Evolutionary conservation across 2,329 filamentous ascomycete genomes (phyloP).

Genomic region (Alternaria gaisen): DNA sequence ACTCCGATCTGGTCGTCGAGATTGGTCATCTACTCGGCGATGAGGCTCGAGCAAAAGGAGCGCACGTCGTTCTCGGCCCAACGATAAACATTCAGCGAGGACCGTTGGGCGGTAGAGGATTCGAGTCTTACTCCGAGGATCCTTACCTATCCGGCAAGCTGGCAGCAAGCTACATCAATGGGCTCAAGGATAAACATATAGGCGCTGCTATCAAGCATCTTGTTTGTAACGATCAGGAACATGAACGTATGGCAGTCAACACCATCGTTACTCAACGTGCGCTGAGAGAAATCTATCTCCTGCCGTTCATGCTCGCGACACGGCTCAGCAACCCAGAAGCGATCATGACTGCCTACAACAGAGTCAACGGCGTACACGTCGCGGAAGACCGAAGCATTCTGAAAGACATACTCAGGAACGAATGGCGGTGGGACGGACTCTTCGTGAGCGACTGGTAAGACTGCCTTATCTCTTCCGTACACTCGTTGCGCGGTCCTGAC

Average conservation of each 20-base stretch:
- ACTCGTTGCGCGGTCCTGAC: background rate
- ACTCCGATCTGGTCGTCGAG: background rate
- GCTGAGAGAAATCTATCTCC: conserved; percentile 56
- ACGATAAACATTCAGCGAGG: conserved; percentile 41
- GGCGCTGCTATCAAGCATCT: conserved; percentile 66
- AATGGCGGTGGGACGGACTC: conserved; percentile 57
- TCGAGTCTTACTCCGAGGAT: conserved; percentile 25
- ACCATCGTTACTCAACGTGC: conserved; percentile 67
- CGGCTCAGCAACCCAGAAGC: conserved; percentile 66
- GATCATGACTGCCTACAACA: conserved; percentile 61
- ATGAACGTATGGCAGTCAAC: conserved; percentile 66
- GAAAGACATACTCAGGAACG: conserved; percentile 54
- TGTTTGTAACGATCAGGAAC: conserved; percentile 72
- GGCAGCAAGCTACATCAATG: conserved; percentile 5
- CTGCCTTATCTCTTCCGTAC: background rate
- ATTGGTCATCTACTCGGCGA: conserved; percentile 21
- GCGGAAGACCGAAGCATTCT: conserved; percentile 53
- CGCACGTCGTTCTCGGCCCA: conserved; percentile 18
- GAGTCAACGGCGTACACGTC: conserved; percentile 22
- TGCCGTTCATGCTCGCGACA: conserved; percentile 67
- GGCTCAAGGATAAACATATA: conserved; percentile 58
- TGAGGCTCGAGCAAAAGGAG: conserved; percentile 32
- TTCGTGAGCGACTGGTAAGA: conserved; percentile 42
- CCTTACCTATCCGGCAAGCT: conserved; percentile 16
- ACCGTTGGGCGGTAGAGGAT: conserved; percentile 23